Evolutionary conservation across 2,329 filamentous ascomycete genomes (phyloP), one percentile per base, ranked within the genome.

Genomic region (Tolypocladium cylindrosporum): DNA sequence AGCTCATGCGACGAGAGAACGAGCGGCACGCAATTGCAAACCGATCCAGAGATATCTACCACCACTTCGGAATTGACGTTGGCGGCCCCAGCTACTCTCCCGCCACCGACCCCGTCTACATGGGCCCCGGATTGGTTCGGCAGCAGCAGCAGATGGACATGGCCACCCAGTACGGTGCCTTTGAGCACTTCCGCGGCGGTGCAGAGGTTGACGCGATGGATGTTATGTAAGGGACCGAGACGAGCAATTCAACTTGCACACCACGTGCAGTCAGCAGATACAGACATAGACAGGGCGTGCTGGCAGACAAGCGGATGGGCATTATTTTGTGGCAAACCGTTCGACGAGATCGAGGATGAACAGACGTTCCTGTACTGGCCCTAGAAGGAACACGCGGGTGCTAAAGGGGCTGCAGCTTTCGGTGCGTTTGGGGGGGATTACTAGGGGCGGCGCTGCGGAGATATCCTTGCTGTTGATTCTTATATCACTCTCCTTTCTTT

Each of bases 31-130:
- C 63, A 45, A 61, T 72, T 59, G 67, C 72, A 56, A 66, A 65
- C 54, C 66, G 66, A 39, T 64, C 72, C 6, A 76, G 74, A 61
- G 72, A 76, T 53, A 68, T 73, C 45, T 79, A 79, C 63, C 74
- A 69, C 51, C 75, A 76, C 59, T 77, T 76, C 58, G 75, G 77
- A 24, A 70, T 71, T 9, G 67, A 74, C 3, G 66, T 74, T 7
- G 73, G 71, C 54, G 69, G 67, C 6, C 67, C 66, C 27, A 63
- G 63, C 24, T 87, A 86, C 72, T 79, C 74, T 19, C 76, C 76
- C 13, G 79, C 86, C 0, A 85, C 81, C 2, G 88, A 91, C 62
- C 88, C 88, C 0, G 87, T 87, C n/a, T 91, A 90, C 69, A 79
- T 71, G 56, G 68, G 70, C 7, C 63, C 70, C 0, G 77, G 72